Base-by-base conservation (phyloP, 257 asterid species). In the Salvia hispanica region DNA sequence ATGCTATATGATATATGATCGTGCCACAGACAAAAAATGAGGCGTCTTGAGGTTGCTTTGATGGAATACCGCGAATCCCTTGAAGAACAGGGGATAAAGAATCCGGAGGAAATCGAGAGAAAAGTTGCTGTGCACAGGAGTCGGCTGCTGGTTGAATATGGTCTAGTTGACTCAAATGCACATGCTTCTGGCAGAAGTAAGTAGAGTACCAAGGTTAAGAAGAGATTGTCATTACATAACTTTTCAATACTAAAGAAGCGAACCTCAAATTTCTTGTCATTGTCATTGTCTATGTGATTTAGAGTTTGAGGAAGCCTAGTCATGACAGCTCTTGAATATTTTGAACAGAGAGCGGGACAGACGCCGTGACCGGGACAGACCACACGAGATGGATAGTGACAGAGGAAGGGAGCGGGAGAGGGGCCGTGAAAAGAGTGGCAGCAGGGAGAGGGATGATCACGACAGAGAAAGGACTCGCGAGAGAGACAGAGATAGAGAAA, bases 21-120 rank as follows among this genome's bases (percentile, higher is more conserved):
- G 69, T 71, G 63, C 68, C 46, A 56, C 87, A 92, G 98, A 70
- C 96, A 84, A 78, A 92, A 86, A 77, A 57, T 89, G 82, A 89
- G 98, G 83, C 91, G 83, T n/a, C 78, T 89, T 67, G 98, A 92
- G 79, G 96, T 89, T 65, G 90, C 86, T 50, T 68, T 92, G 74
- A 89, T 92, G 76, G 95, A 89, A 73, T 92, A 89, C 72, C 91
- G 92, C 8, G 98, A 92, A 84, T 85, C 92, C 75, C 95, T 92
- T 74, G 98, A 87, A 81, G 96, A 92, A 59, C 82, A 80, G 67
- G 96, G 96, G 58, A 64, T 81, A 58, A 86, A 73, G 67, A 73
- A 63, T 71, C 40, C 75, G 0, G 96, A 89, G 61, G 98, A 87
- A 72, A 87, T 92, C 39, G 96, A 89, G 83, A 84, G 75, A 70